A percentile compares a stretch with the other conserved stretches of the same genome.
phyloP scores from a whole-genome alignment of 202 grass and related monocot genomes.

The Musa balbisiana region DNA sequence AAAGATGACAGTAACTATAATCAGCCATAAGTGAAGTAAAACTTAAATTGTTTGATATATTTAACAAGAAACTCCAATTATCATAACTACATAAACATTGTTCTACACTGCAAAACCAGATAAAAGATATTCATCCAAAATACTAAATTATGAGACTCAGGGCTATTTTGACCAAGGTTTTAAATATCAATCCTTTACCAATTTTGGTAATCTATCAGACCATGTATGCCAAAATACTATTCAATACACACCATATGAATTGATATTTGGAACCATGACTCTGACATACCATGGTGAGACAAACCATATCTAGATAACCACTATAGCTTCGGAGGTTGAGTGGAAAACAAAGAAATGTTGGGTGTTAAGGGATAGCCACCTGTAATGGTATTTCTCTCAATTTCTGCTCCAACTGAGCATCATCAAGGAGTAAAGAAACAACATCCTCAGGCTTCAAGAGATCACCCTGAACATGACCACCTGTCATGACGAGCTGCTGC shows the following conservation, averaged over 20 bases:
- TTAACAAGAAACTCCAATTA: not conserved
- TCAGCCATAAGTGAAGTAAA: constrained; percentile 19
- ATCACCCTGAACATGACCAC: constrained; percentile 87
- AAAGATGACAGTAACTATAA: constrained; percentile 11
- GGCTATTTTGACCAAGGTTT: not conserved
- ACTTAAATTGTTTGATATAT: not conserved
- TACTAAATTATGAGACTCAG: not conserved
- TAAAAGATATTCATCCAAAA: not conserved
- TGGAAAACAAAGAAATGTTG: not conserved
- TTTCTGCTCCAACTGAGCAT: constrained; percentile 84
- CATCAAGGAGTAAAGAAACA: constrained; percentile 89
- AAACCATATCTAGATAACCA: not conserved
- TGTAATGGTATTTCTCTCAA: constrained; percentile 91
- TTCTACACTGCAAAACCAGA: not conserved
- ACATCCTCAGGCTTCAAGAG: constrained; percentile 93
- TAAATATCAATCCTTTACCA: too few relatives aligned
- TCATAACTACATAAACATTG: not conserved
- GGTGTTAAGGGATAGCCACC: constrained; percentile 35
- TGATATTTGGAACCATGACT: not conserved
- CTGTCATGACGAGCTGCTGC: constrained; percentile 98
- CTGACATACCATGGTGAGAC: not conserved
- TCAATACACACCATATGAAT: not conserved
- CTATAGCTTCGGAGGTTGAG: not conserved
- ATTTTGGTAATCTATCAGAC: too few relatives aligned
- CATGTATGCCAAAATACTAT: too few relatives aligned